Conservation (phyloP, 108 stramenopile species). For the Cylindrotheca fusiformis region DNA sequence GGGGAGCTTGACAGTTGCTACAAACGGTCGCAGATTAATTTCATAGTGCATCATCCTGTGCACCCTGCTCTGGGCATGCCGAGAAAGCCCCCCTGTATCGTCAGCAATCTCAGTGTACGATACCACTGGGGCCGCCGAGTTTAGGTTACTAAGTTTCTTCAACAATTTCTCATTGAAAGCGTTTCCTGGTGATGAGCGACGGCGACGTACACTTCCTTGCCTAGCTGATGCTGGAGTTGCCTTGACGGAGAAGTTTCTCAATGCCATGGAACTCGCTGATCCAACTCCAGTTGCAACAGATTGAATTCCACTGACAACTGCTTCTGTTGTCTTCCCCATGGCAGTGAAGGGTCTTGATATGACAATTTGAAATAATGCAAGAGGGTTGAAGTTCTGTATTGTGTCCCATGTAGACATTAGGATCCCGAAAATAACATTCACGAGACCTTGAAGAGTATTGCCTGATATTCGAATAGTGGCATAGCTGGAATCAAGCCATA, state of each 20-base stretch:
- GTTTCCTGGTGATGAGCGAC: background rate
- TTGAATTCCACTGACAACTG: slow-evolving; percentile 74
- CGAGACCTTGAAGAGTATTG: slow-evolving; percentile 24
- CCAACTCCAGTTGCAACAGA: slow-evolving; percentile 87
- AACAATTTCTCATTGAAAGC: slow-evolving; percentile 29
- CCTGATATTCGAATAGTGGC: slow-evolving; percentile 43
- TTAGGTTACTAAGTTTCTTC: slow-evolving; percentile 65
- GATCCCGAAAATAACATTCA: slow-evolving; percentile 28
- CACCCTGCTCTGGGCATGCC: slow-evolving; percentile 65
- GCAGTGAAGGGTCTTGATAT: slow-evolving; percentile 65
- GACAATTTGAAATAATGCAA: slow-evolving; percentile 47
- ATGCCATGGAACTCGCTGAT: slow-evolving; percentile 65
- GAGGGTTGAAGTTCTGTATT: slow-evolving; percentile 57
- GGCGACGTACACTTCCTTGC: slow-evolving; percentile 14
- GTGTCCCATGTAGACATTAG: slow-evolving; percentile 32
- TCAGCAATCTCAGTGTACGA: slow-evolving; percentile 67
- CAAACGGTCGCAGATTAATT: slow-evolving; percentile 81
- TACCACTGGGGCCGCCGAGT: slow-evolving; percentile 66
- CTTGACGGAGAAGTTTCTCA: slow-evolving; percentile 41
- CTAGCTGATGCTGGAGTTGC: slow-evolving; percentile 13
- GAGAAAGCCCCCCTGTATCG: slow-evolving; percentile 54
- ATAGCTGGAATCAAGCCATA: slow-evolving; percentile 50
- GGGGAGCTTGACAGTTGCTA: slow-evolving; percentile 70
- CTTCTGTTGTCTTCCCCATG: slow-evolving; percentile 74
- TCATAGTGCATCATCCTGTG: slow-evolving; percentile 89